Percentiles rank a stretch among this genome's conserved stretches.
These are phyloP conservation scores for Hygrophorus russula DNA, from an alignment of 768 basidiomycete genomes.

Conservation along the genomic window DNA sequence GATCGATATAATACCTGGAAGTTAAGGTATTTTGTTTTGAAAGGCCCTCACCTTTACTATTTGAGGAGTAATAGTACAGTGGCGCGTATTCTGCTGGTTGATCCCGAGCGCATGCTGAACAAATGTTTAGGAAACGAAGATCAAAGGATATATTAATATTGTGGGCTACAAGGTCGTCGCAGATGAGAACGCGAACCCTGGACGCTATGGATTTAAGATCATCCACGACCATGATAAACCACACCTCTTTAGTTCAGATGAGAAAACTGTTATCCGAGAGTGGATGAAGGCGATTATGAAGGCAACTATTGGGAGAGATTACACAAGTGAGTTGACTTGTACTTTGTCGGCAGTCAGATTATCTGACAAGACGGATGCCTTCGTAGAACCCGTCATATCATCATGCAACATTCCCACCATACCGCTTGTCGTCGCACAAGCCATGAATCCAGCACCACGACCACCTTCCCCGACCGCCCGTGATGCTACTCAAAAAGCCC, in stretches of 20 bases:
- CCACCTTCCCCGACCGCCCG: constrained; percentile 88
- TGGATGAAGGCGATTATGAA: constrained; percentile 99
- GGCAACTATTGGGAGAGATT: constrained; percentile 91
- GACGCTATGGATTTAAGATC: constrained; percentile 90
- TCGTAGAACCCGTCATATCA: constrained; percentile 81
- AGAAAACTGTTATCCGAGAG: constrained; percentile 74
- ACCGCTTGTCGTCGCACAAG: constrained; percentile 86
- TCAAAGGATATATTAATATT: constrained; percentile 94
- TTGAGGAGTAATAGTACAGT: constrained; percentile 62
- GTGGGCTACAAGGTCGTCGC: constrained; percentile 86
- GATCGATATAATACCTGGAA: constrained; percentile 94
- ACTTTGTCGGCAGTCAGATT: background rate
- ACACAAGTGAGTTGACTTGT: constrained; percentile 51
- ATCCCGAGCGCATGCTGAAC: background rate
- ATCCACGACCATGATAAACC: constrained; percentile 80
- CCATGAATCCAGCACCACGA: constrained; percentile 91
- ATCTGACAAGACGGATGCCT: background rate
- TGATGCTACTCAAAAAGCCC: constrained; percentile 78
- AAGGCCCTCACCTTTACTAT: constrained; percentile 86
- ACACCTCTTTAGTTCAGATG: constrained; percentile 88
- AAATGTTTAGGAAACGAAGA: constrained; percentile 64
- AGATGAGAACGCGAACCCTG: constrained; percentile 87
- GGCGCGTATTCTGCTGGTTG: constrained; percentile 24
- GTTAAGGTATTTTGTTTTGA: constrained; percentile 80
- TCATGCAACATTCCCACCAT: constrained; percentile 97